Conservation (phyloP, 257 asterid genomes). For the Leptodermis oblonga region DNA sequence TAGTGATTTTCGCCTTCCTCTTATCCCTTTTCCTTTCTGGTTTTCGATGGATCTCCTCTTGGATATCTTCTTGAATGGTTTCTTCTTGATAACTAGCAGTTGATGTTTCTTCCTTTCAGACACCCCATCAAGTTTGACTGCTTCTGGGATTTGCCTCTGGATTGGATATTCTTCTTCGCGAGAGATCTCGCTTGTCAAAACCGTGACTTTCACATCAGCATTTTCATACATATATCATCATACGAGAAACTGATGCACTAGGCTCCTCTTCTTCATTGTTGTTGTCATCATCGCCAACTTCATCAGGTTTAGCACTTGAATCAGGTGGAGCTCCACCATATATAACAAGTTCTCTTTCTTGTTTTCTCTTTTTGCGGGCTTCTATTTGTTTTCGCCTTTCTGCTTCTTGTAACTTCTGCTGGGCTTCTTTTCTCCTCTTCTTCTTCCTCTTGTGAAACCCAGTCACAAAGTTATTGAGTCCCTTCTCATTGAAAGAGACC, state of each 20-base stretch:
- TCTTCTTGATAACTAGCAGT: slow-evolving; percentile 40
- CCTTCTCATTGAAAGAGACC: slow-evolving; percentile 73
- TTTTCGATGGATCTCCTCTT: slow-evolving; percentile 59
- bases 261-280: slow-evolving; percentile 54
- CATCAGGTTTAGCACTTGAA: slow-evolving; percentile 34
- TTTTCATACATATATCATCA: slow-evolving; percentile 56
- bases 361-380: slow-evolving; percentile 82
- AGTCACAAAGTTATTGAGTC: slow-evolving; percentile 75
- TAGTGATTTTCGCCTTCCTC: slow-evolving; percentile 56
- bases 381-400: slow-evolving; percentile 73
- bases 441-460: slow-evolving; percentile 99
- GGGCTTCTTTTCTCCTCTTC: slow-evolving; percentile 94
- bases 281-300: slow-evolving; percentile 37
- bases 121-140: slow-evolving; percentile 21
- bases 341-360: slow-evolving; percentile 62
- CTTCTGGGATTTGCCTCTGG: slow-evolving; percentile 21
- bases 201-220: slow-evolving; percentile 66
- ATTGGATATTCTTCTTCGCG: slow-evolving; percentile 40
- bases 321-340: slow-evolving; percentile 67
- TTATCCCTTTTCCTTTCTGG: slow-evolving; percentile 64
- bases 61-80: slow-evolving; percentile 41
- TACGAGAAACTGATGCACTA: slow-evolving; percentile 68
- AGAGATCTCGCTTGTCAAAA: slow-evolving; percentile 73
- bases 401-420: slow-evolving; percentile 59
- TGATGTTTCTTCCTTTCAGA: slow-evolving; percentile 37